Conservation (phyloP, 1,284 basidiomycete genomes). For the Ceratobasidium sp. region DNA sequence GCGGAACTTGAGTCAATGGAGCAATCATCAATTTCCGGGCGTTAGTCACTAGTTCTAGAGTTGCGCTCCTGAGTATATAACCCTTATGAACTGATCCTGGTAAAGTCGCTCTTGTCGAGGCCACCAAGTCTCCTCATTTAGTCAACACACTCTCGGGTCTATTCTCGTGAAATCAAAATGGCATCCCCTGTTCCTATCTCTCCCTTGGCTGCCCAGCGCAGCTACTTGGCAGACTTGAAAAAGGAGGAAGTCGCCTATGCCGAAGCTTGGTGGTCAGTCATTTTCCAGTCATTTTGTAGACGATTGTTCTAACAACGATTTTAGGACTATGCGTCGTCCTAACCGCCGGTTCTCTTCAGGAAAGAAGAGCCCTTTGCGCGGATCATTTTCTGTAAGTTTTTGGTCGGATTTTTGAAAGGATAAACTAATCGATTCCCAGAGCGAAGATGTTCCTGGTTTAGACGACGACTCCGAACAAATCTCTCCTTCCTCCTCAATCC, state of each 20-base stretch:
- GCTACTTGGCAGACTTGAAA: conserved; percentile 20
- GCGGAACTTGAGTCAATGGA: conserved; percentile 15
- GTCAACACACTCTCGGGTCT: conserved; percentile 8
- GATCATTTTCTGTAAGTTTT: conserved; percentile 28
- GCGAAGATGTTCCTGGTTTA: conserved; percentile 11
- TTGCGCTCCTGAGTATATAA: conserved; percentile 7
- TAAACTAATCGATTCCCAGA: conserved; percentile 5
- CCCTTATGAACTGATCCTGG: background rate
- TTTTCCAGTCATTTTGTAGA: background rate
- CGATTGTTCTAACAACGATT: background rate
- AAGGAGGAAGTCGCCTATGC: conserved; percentile 24
- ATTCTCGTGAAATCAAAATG: conserved; percentile 14
- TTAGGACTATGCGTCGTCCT: conserved; percentile 12
- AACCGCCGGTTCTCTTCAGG: conserved; percentile 5
- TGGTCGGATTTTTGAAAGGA: background rate
- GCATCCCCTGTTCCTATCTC: conserved; percentile 9
- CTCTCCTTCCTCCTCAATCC: conserved; percentile 2
- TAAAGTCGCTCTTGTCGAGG: conserved; percentile 30
- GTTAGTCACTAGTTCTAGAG: background rate
- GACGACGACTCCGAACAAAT: background rate
- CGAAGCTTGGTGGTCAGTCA: conserved; percentile 34
- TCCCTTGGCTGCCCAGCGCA: conserved; percentile 23
- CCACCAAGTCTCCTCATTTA: conserved; percentile 38
- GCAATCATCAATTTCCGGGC: background rate
- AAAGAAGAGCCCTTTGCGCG: background rate